Conservation (phyloP, 106 monocot genomes). For the Posidonia australis region DNA sequence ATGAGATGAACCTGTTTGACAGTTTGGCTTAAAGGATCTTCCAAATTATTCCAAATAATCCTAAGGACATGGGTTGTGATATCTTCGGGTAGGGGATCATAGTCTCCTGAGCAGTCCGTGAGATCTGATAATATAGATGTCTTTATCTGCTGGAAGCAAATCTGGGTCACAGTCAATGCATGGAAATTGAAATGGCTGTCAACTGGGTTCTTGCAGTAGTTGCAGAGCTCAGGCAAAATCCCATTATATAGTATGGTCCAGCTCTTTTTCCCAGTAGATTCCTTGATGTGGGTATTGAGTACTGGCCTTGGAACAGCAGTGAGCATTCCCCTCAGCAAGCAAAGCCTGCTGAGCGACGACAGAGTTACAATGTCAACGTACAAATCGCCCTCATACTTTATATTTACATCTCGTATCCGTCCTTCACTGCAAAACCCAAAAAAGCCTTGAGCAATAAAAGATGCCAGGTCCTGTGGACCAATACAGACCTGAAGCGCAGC, state of each 20-base stretch:
- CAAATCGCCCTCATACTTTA: slow-evolving; percentile 26
- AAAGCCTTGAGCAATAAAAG: slow-evolving; percentile 47
- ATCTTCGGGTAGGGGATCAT: slow-evolving; percentile 51
- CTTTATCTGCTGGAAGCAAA: slow-evolving; percentile 94
- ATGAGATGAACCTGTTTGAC: slow-evolving; percentile 95
- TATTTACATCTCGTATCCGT: slow-evolving; percentile 6
- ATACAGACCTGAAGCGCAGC: slow-evolving; percentile 65
- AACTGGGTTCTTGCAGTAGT: slow-evolving; percentile 70
- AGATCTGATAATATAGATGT: slow-evolving; percentile 46
- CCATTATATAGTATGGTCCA: slow-evolving; percentile 84
- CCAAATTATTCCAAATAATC: slow-evolving; percentile 93
- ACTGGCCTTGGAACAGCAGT: slow-evolving; percentile 67
- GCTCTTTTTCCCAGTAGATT: slow-evolving; percentile 7
- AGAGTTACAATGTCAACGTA: slow-evolving; percentile 29
- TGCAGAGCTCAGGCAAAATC: slow-evolving; percentile 81
- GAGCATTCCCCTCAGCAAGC: slow-evolving; percentile 84
- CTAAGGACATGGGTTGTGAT: slow-evolving; percentile 43
- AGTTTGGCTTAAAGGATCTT: slow-evolving; percentile 91
- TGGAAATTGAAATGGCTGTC: slow-evolving; percentile 99
- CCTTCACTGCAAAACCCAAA: slow-evolving; percentile 32
- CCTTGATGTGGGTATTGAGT: slow-evolving; percentile 29
- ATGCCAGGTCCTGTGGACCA: slow-evolving; percentile 31
- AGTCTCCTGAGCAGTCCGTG: slow-evolving; percentile 36
- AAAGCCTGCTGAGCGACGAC: slow-evolving; percentile 72
- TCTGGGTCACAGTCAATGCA: slow-evolving; percentile 87